Evolutionary conservation across 108 stramenopile genomes (phyloP).

Genomic region (Cyclostephanos tholiformis): DNA sequence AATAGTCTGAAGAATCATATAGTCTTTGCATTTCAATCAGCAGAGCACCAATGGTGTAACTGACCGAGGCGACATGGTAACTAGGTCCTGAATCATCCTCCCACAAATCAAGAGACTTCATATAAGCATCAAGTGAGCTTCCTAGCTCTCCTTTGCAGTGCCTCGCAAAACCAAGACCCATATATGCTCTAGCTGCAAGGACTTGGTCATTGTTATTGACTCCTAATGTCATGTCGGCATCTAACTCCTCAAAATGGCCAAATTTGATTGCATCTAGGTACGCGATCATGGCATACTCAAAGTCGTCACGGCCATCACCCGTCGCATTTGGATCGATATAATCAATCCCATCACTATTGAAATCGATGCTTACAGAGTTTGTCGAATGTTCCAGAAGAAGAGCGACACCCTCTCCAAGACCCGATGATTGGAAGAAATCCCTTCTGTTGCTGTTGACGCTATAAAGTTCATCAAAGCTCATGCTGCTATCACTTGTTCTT

Average conservation of each 20-base stretch:
- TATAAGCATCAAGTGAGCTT: conserved; percentile 40
- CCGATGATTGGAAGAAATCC: conserved; percentile 14
- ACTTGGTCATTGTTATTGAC: conserved; percentile 23
- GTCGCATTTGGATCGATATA: conserved; percentile 25
- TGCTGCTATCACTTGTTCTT: conserved; percentile 6
- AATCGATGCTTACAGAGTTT: conserved; percentile 9
- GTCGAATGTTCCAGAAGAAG: conserved; percentile 29
- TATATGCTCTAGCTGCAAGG: conserved; percentile 45
- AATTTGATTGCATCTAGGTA: conserved; percentile 33
- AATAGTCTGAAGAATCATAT: conserved; percentile 47
- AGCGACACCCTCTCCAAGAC: conserved; percentile 20
- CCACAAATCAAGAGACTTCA: conserved; percentile 34
- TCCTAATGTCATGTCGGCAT: neutral
- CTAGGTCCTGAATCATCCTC: conserved; percentile 32
- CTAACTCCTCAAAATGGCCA: conserved; percentile 30
- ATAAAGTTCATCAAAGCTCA: conserved; percentile 16
- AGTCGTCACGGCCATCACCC: conserved; percentile 32
- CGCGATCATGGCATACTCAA: conserved; percentile 42
- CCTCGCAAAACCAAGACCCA: conserved; percentile 47
- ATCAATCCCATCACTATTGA: conserved; percentile 35
- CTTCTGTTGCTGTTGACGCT: neutral
- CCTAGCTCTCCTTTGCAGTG: conserved; percentile 45
- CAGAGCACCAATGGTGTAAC: conserved; percentile 63
- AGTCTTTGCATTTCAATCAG: conserved; percentile 69
- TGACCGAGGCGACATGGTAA: conserved; percentile 24